These are phyloP conservation scores for Typha latifolia DNA, from an alignment of 176 grass and related monocot species.

Conservation along the genomic window DNA sequence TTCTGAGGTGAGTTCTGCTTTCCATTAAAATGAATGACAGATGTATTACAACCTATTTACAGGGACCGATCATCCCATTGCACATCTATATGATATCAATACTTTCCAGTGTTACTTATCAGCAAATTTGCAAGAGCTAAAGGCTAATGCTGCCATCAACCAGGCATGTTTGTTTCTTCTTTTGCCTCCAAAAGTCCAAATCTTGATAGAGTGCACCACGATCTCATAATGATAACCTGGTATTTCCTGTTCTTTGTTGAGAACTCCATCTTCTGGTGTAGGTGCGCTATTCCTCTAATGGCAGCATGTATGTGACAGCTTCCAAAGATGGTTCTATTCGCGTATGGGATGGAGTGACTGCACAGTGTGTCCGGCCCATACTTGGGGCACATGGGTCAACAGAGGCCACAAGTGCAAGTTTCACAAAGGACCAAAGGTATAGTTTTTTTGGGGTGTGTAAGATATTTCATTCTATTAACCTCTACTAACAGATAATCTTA, in stretches of 20 bases:
- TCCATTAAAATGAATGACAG: background rate
- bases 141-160: conserved; percentile 66
- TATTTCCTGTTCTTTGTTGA: background rate
- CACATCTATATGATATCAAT: conserved; percentile 94
- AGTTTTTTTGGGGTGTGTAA: background rate
- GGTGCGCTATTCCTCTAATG: conserved; percentile 75
- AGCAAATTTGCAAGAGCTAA: conserved; percentile 49
- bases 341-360: conserved; percentile 78
- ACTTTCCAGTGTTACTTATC: conserved; percentile 94
- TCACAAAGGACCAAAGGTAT: conserved; percentile 92
- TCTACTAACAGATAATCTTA: background rate
- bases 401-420: conserved; percentile 74
- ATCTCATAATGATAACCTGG: background rate
- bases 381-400: conserved; percentile 64
- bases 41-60: conserved; percentile 14
- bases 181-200: background rate
- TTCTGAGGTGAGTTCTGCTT: background rate
- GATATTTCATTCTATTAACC: background rate
- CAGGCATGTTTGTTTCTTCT: conserved; percentile 40
- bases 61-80: conserved; percentile 90
- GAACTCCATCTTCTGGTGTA: conserved; percentile 9
- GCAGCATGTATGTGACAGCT: conserved; percentile 82
- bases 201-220: background rate
- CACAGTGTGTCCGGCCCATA: conserved; percentile 80
- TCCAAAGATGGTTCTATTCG: conserved; percentile 84